A percentile compares a stretch with the other conserved stretches of the same genome.
phyloP scores from a whole-genome alignment of 192 early-diverging fungal genomes.

The Coemansia sp. region DNA sequence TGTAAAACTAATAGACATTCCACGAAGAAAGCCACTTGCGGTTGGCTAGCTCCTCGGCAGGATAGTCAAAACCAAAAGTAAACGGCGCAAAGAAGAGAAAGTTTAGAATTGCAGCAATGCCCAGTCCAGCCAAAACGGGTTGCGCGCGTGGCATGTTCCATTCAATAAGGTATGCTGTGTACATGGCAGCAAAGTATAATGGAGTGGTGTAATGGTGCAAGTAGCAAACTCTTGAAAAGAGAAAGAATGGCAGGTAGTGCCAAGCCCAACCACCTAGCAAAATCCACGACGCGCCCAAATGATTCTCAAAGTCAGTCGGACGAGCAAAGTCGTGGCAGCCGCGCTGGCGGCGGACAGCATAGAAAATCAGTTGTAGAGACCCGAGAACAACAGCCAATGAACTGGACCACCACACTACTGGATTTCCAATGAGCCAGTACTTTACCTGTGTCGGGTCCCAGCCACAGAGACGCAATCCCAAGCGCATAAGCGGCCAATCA shows the following conservation, averaged over 20 bases:
- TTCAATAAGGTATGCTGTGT: conserved; percentile 74
- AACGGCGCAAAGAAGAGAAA: conserved; percentile 80
- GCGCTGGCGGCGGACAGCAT: conserved; percentile 62
- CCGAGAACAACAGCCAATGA: conserved; percentile 46
- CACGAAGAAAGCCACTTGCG: conserved; percentile 75
- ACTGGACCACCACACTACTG: conserved; percentile 86
- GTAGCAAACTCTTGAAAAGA: conserved; percentile 96
- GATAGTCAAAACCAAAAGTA: conserved; percentile 78
- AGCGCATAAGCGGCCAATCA: conserved; percentile 85
- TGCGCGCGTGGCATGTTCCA: conserved; percentile 61
- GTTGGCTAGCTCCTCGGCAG: conserved; percentile 57
- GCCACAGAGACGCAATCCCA: conserved; percentile 91
- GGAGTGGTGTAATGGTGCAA: conserved; percentile 98
- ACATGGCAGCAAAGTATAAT: conserved; percentile 88
- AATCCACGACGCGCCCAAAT: conserved; percentile 68
- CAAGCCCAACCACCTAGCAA: conserved; percentile 86
- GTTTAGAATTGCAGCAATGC: conserved; percentile 48
- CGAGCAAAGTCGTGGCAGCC: conserved; percentile 18
- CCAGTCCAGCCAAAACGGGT: conserved; percentile 11
- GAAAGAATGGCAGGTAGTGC: conserved; percentile 91
- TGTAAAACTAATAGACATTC: conserved; percentile 61
- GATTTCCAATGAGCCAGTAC: conserved; percentile 93
- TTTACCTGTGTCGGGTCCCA: conserved; percentile 83
- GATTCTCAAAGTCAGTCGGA: conserved; percentile 66
- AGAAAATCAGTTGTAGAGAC: conserved; percentile 26